A percentile compares a stretch with the other conserved stretches of the same genome.
Conservation (phyloP, 257 asterid genomes). For the Vinca minor region DNA sequence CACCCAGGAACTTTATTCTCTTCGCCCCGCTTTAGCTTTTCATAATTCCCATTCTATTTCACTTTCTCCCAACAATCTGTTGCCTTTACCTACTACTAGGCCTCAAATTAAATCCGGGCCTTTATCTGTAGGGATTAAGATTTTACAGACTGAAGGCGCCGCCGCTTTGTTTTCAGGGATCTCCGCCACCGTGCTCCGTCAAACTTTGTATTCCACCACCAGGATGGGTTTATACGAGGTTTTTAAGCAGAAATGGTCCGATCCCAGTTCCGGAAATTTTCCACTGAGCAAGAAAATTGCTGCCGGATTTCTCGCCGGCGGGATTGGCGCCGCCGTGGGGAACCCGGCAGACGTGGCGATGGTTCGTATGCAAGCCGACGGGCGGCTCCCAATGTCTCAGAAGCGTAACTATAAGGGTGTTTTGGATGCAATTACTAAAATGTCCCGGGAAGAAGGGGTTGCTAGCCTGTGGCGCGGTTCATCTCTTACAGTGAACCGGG, state of each 20-base stretch:
- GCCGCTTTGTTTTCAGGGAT: slow-evolving; percentile 55
- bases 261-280: slow-evolving; percentile 29
- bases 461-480: slow-evolving; percentile 72
- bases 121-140: slow-evolving; percentile 34
- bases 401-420: slow-evolving; percentile 57
- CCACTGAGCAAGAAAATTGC: slow-evolving; percentile 31
- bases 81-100: slow-evolving; percentile 1
- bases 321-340: slow-evolving; percentile 62
- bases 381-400: slow-evolving; percentile 43
- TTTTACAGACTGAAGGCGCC: slow-evolving; percentile 46
- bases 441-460: slow-evolving; percentile 45
- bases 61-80: slow-evolving; percentile 6
- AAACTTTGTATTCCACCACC: slow-evolving; percentile 55
- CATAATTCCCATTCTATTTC: slow-evolving; percentile 9
- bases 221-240: slow-evolving; percentile 60
- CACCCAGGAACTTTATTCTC: slow-evolving; percentile 15
- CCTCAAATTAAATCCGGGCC: slow-evolving; percentile 32
- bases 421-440: slow-evolving; percentile 47
- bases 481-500: slow-evolving; percentile 52
- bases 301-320: slow-evolving; percentile 55
- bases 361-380: slow-evolving; percentile 80
- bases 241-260: slow-evolving; percentile 54
- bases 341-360: slow-evolving; percentile 72
- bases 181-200: slow-evolving; percentile 68
- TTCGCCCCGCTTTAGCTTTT: slow-evolving; percentile 41